These are phyloP conservation scores for Periconia sp. DNA, from an alignment of 2,329 filamentous ascomycete species.

Conservation along the genomic window DNA sequence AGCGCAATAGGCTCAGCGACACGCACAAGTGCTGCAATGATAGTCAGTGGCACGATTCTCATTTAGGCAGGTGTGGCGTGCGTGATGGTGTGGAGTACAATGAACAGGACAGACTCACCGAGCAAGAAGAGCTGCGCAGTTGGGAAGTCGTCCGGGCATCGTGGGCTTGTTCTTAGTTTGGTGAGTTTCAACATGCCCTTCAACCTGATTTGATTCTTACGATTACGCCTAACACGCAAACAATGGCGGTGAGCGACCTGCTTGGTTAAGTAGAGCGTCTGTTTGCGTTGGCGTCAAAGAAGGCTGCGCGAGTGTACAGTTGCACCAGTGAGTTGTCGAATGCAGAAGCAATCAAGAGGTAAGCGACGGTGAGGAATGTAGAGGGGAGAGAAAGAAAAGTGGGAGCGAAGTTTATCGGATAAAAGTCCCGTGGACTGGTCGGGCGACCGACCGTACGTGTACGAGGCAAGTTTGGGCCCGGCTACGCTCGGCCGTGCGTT, in stretches of 20 bases:
- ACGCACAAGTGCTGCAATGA: constrained; percentile 78
- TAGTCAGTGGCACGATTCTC: not conserved
- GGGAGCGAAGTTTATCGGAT: constrained; percentile 1
- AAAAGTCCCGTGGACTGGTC: not conserved
- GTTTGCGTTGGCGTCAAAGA: constrained; percentile 27
- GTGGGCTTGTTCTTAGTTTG: constrained; percentile 60
- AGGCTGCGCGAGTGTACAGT: not conserved
- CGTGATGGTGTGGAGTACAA: not conserved
- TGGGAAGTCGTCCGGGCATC: constrained; percentile 77
- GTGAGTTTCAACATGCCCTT: constrained; percentile 65
- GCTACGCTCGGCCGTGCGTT: too few species aligned
- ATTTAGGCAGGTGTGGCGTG: not conserved
- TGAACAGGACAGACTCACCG: constrained; percentile 60
- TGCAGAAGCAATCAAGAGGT: constrained; percentile 2
- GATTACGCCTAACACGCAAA: constrained; percentile 33
- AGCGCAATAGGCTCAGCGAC: constrained; percentile 91
- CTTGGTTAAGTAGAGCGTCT: not conserved
- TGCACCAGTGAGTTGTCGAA: not conserved
- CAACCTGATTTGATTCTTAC: constrained; percentile 60
- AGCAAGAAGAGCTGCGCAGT: constrained; percentile 82
- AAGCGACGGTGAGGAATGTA: constrained; percentile 7
- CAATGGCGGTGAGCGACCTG: not conserved
- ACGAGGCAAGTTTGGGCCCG: too few species aligned
- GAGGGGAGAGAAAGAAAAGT: constrained; percentile 2
- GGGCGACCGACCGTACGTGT: not conserved